Base-by-base conservation (phyloP, 2,329 filamentous ascomycete species). In the Pseudofabraea citricarpa region DNA sequence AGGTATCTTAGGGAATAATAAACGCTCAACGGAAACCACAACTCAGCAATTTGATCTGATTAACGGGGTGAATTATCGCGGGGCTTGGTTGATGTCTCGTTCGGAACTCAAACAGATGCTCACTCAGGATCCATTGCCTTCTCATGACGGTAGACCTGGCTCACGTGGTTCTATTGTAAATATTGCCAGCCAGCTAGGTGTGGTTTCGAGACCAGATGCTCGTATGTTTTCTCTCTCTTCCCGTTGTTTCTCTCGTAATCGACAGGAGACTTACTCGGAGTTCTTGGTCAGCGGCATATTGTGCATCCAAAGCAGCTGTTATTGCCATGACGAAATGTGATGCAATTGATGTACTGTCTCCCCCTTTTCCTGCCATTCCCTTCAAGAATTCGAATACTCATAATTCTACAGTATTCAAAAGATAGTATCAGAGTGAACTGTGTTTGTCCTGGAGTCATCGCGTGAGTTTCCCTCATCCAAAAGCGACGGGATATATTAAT, bases 371-470 rank as follows among this genome's bases (percentile, higher is more conserved):
- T 29, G 21, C 22, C 12, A 16, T 31, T 16, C 10, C 5, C 5
- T 31, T 10, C 31, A 12, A 35, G 8, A 3, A 37, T 23, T 43
- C 15, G 29, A 31, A 42, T 9, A 36, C 38, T 29, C 18, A 27
- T 1, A n/a, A 15, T 5, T 12, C 15, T n/a, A 6, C 27, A 70
- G 68, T 72, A 72, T 49, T 63, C 68, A 3, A 61, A 68, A 26
- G 56, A 71, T 27, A 64, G 65, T 26, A 71, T 74, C 44, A 53
- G 70, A 3, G 59, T 72, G 35, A 73, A 73, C 42, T 69, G 64
- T 40, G 65, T 73, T 12, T 72, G 69, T 44, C 69, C 68, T 2
- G 70, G 70, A 15, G 57, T 72, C 2, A 69, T 69, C n/a, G 64
- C 64, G 64, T 64, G 48, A 55, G 56, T 47, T 16, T 20, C 8